Base-by-base conservation (phyloP, 2,329 filamentous ascomycete species). In the Acrodontium crateriforme region DNA sequence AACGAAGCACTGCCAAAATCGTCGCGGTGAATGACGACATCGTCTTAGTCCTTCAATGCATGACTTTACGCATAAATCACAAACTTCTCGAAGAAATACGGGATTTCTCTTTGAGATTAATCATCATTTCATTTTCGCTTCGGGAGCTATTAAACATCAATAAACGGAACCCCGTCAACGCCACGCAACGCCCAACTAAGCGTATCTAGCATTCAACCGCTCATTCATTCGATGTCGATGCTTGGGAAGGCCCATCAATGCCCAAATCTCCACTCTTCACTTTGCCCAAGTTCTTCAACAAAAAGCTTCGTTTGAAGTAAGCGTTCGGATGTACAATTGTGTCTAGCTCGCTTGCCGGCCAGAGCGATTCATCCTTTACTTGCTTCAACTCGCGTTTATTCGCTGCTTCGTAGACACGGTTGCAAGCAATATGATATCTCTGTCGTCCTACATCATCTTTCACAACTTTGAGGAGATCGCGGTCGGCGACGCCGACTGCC, bases 301-400 rank as follows among this genome's bases (percentile, higher is more conserved):
- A 47, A 54, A 83, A 95, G 52, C 84, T 92, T 31, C 87, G 69
- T 65, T 93, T 94, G 57, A 95, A 98, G 57, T 94, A 98, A 40
- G 87, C 85, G 53, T 98, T 98, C 8, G 89, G 89, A 56, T 98
- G 89, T 13, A 93, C 76, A 49, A 98, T 92, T 0, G 87, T 95
- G 56, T 95, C 87, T 22, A 93, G 64, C 52, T 93, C 81, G 10
- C 73, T 72, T 5, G 75, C 53, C 9, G 52, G 51, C 62, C 60
- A 64, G 0, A 50, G 49, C 4, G 50, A 53, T 25, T 63, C 54
- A 12, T 65, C 60, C 45, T 63, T 65, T 16, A 64, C 52, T 49
- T 59, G 62, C 39, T 60, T 63, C 12, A 66, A 52, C 44, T 65
- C 58, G 14, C 41, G 51, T 44, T 80, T 85, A 55, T 98, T 85